phyloP scores from a whole-genome alignment of 2,329 filamentous ascomycete species.

The Penicillium sp. region DNA sequence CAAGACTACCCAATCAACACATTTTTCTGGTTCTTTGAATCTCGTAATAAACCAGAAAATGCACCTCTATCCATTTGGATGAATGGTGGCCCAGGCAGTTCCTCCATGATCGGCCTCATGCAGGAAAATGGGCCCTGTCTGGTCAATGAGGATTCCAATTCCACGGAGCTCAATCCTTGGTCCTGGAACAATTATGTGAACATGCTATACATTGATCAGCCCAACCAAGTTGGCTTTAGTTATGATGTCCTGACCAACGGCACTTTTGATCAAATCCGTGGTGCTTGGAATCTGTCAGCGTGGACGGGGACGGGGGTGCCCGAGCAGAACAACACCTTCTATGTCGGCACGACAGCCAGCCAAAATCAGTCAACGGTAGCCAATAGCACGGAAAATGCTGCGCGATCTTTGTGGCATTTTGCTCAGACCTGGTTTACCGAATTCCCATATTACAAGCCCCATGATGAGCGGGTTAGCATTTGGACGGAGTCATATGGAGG shows the following conservation, averaged over 20 bases:
- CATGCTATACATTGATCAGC: slow-evolving; percentile 69
- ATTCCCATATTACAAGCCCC: slow-evolving; percentile 60
- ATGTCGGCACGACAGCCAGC: slow-evolving; percentile 52
- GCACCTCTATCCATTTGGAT: slow-evolving; percentile 61
- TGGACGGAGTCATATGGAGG: slow-evolving; percentile 49
- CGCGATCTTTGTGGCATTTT: slow-evolving; percentile 58
- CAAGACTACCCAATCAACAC: slow-evolving; percentile 59
- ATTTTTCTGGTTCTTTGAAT: slow-evolving; percentile 65
- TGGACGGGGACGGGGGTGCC: slow-evolving; percentile 32
- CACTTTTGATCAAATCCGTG: slow-evolving; percentile 34
- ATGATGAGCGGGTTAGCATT: slow-evolving; percentile 50
- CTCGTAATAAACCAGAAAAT: slow-evolving; percentile 50
- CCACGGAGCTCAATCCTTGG: slow-evolving; percentile 54
- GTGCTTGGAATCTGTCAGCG: slow-evolving; percentile 26
- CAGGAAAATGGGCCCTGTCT: slow-evolving; percentile 53
- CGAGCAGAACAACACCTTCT: slow-evolving; percentile 51
- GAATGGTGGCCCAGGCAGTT: slow-evolving; percentile 59
- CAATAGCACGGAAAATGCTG: slow-evolving; percentile 52
- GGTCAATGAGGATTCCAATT: slow-evolving; percentile 52
- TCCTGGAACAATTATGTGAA: slow-evolving; percentile 63
- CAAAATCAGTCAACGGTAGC: slow-evolving; percentile 45
- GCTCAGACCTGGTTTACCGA: slow-evolving; percentile 60
- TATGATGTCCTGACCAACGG: slow-evolving; percentile 48
- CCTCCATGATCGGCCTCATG: slow-evolving; percentile 55
- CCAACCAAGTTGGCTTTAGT: slow-evolving; percentile 57